Base-by-base conservation (phyloP, 257 asterid species). In the Ocimum tenuiflorum region DNA sequence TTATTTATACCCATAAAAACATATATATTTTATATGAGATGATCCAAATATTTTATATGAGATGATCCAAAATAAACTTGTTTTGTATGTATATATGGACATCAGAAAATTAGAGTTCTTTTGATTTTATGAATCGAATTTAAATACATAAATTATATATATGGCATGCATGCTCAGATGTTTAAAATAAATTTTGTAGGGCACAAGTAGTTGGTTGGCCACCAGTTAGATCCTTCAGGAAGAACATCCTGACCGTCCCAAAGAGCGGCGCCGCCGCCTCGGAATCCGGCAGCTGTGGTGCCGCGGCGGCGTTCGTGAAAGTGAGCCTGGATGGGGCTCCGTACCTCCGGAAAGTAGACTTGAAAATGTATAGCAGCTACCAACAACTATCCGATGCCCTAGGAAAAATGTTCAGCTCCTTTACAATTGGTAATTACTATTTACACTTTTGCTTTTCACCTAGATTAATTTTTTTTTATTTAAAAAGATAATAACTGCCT, bases 131-230 rank as follows among this genome's bases (percentile, higher is more conserved):
- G n/a, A n/a, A n/a, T n/a, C n/a, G n/a, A n/a, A n/a, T n/a, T n/a
- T n/a, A n/a, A n/a, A n/a, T n/a, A n/a, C n/a, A n/a, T n/a, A n/a
- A n/a, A n/a, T n/a, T n/a, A n/a, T n/a, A n/a, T n/a, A n/a, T n/a
- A n/a, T n/a, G n/a, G n/a, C n/a, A n/a, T n/a, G n/a, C n/a, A n/a
- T n/a, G n/a, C n/a, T n/a, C n/a, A n/a, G n/a, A n/a, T n/a, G n/a
- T n/a, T n/a, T n/a, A n/a, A n/a, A n/a, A n/a, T n/a, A n/a, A n/a
- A n/a, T n/a, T n/a, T 62, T 13, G 43, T 76, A 83, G 86, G 81
- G 76, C 89, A 7, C 84, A 83, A 74, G 86, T 83, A 17, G 86
- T 83, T 46, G 89, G 89, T 39, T 83, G 89, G 89, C 89, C 89
- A 69, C 89, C 89, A 63, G 89, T 83, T 56, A 80, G 89, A 76